Percentiles rank a stretch among this genome's conserved stretches.
Evolutionary conservation across 148 eudicot species (phyloP).

Genomic region (Chenopodium suecicum): DNA sequence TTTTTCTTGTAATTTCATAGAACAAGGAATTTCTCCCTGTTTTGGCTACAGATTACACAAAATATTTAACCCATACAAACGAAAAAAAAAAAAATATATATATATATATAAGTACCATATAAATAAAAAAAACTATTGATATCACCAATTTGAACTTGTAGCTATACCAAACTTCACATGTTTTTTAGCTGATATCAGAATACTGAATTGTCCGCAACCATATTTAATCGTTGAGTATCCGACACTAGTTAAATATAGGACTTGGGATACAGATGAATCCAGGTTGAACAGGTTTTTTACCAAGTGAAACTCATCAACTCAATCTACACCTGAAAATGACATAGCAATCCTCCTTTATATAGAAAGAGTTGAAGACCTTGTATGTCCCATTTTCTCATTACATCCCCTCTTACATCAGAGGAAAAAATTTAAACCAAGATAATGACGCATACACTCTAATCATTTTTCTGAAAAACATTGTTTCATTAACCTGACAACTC

Average conservation of each 20-base stretch:
- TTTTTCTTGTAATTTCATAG: background rate
- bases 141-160: background rate
- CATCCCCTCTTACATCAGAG: background rate
- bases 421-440: background rate
- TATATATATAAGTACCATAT: background rate
- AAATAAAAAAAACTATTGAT: background rate
- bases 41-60: background rate
- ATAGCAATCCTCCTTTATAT: background rate
- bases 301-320: background rate
- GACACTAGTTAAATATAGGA: background rate
- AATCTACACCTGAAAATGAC: conserved; percentile 9
- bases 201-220: background rate
- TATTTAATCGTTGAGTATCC: background rate
- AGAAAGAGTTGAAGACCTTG: background rate
- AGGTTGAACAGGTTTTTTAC: background rate
- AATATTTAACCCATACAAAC: background rate
- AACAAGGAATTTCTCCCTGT: background rate
- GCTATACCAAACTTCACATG: background rate
- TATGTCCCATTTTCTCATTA: background rate
- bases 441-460: background rate
- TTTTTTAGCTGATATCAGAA: background rate
- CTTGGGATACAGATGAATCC: background rate
- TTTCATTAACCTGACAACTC: background rate
- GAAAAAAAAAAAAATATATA: too few species aligned
- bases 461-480: background rate